These are phyloP conservation scores for Niebla homalea DNA, from an alignment of 495 filamentous ascomycete species.

Conservation along the genomic window DNA sequence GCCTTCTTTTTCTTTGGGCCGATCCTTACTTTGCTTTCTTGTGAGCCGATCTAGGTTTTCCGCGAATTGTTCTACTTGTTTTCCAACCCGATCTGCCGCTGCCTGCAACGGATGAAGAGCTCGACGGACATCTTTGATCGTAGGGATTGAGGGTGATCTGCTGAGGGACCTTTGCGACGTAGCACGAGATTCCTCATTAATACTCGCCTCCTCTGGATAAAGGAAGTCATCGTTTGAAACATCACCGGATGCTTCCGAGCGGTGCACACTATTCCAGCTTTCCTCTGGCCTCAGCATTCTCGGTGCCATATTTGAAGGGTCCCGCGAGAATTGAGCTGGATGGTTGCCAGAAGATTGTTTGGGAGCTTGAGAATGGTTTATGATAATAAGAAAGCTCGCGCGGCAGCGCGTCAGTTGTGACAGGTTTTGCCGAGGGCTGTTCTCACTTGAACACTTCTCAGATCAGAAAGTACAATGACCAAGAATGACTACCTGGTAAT, in stretches of 20 bases:
- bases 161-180: conserved; percentile 3
- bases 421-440: too few species aligned
- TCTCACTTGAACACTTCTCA: too few species aligned
- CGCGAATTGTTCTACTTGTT: conserved; percentile 54
- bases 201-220: conserved; percentile 5
- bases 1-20: neutral
- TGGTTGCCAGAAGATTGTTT: too few species aligned
- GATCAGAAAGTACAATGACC: too few species aligned
- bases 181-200: conserved; percentile 6
- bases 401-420: too few species aligned
- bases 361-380: too few species aligned
- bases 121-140: conserved; percentile 36
- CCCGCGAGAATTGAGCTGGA: too few species aligned
- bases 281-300: conserved; percentile 10
- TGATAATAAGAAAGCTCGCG: too few species aligned
- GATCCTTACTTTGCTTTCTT: neutral
- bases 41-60: conserved; percentile 47
- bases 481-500: too few species aligned
- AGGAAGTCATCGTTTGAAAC: conserved; percentile 7
- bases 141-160: conserved; percentile 28
- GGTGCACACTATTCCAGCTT: conserved; percentile 15
- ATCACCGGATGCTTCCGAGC: conserved; percentile 11
- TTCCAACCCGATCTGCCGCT: conserved; percentile 46
- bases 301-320: conserved; percentile 1
- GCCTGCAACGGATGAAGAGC: conserved; percentile 41